A percentile compares a stretch with the other conserved stretches of the same genome.
Conservation (phyloP, 345 rosid genomes). For the Balakata baccata region DNA sequence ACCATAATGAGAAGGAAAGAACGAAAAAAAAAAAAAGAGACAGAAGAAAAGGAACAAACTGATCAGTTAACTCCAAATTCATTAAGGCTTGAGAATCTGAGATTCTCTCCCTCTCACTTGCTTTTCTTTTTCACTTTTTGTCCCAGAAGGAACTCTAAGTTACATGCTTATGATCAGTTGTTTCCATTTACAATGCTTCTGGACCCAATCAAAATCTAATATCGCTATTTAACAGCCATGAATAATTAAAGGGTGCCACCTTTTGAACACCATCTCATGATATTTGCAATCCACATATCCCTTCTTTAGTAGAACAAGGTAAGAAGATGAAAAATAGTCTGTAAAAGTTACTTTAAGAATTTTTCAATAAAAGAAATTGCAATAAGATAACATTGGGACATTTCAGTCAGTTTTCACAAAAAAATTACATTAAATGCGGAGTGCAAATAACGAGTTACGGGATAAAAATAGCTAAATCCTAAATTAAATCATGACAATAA, state of each 20-base stretch:
- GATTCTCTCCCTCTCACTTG: not conserved
- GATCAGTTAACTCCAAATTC: not conserved
- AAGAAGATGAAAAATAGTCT: not conserved
- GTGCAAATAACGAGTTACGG: not conserved
- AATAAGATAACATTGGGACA: not conserved
- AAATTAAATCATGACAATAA: not conserved
- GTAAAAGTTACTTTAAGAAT: not conserved
- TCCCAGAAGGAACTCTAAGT: not conserved
- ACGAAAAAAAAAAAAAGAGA: not conserved
- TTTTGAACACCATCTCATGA: not conserved
- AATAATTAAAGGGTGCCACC: not conserved
- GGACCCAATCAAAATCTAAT: constrained; percentile 3
- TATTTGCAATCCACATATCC: not conserved
- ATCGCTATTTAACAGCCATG: constrained; percentile 2
- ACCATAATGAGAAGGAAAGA: not conserved
- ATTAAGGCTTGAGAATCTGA: not conserved
- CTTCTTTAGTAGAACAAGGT: not conserved
- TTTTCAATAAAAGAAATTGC: not conserved
- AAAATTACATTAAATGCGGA: not conserved
- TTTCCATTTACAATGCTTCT: not conserved
- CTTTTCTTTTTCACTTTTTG: not conserved
- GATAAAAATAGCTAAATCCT: not conserved
- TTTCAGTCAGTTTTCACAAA: not conserved
- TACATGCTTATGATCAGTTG: not conserved
- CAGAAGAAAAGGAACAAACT: not conserved